Evolutionary conservation across 257 asterid species (phyloP), one percentile per base, ranked within the genome.

Genomic region (Solanum medicagineum): DNA sequence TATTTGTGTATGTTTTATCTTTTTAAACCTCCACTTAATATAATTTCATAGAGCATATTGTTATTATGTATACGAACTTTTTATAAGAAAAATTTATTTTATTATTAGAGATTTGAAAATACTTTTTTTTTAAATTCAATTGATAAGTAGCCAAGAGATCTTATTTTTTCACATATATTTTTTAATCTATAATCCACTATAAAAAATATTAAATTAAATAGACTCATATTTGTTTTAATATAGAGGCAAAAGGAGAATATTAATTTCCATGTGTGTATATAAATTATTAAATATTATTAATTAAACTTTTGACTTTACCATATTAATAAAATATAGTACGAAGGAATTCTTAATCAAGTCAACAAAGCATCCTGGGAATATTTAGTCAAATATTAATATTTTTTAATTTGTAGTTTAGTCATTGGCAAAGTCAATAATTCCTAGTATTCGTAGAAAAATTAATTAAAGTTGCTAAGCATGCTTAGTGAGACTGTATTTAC

Each of bases 241-340:
- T 49, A 49, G 15, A 44, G 7, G 7, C 49, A 47, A 47, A 47
- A 47, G 12, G 2, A 47, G 47, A 47, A 47, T 47, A 47, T 2
- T 47, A 47, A 10, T 47, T 47, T 47, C 51, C 9, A 8, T 44
- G 47, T 44, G 9, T 7, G 45, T 42, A 0, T 4, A 42, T 42
- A 42, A 4, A 42, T 42, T 6, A 36, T 36, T 6, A 6, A 44
- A 13, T 53, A 53, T 1, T 4, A 13, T 53, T 53, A 53, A 6
- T 53, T 0, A 53, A 14, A 53, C 1, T 53, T 53, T 0, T 53
- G 19, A 53, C 7, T 53, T 4, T 2, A 5, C 6, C 6, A 5
- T 5, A 36, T 36, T 60, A 26, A 71, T 12, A 44, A 73, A 73
- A 12, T 47, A n/a, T 16, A 13, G 42, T 74, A 51, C 42, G 10